phyloP scores from a whole-genome alignment of 106 monocot genomes.

The Acorus calamus region DNA sequence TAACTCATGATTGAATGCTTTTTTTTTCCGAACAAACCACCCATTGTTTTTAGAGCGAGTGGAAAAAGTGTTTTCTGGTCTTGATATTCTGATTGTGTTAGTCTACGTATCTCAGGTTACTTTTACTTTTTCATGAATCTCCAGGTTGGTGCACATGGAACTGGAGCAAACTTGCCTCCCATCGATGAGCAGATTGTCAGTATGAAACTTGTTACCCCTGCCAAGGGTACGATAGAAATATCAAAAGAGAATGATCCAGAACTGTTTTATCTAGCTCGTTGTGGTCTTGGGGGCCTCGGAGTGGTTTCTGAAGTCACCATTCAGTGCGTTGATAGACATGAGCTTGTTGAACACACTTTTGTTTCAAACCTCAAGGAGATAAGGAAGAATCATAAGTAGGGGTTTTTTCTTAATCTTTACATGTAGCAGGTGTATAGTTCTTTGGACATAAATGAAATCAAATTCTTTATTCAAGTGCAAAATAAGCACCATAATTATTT shows the following conservation, averaged over 20 bases:
- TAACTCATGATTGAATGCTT: too few species aligned
- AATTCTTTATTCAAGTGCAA: slow-evolving; percentile 1
- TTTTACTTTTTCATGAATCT: not conserved
- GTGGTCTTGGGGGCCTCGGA: slow-evolving; percentile 90
- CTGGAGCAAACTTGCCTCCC: slow-evolving; percentile 81
- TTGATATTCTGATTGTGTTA: too few species aligned
- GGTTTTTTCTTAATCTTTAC: not conserved
- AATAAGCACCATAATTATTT: not conserved
- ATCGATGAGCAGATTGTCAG: slow-evolving; percentile 91
- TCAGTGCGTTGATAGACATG: slow-evolving; percentile 88
- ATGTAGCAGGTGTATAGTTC: not conserved
- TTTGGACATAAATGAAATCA: not conserved
- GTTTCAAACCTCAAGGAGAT: slow-evolving; percentile 64
- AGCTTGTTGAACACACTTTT: slow-evolving; percentile 96
- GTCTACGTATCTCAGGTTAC: too few species aligned
- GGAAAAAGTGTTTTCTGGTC: too few species aligned
- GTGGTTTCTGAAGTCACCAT: slow-evolving; percentile 94
- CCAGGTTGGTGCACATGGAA: slow-evolving; percentile 95
- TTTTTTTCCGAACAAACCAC: too few species aligned
- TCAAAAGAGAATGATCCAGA: slow-evolving; percentile 80
- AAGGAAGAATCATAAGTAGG: slow-evolving; percentile 95
- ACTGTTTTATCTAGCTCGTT: slow-evolving; percentile 81
- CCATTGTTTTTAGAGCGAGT: too few species aligned
- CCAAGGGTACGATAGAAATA: slow-evolving; percentile 81
- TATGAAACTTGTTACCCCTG: slow-evolving; percentile 94